Base-by-base conservation (phyloP, 352 stramenopile genomes). In the Aphanomyces euteiches region DNA sequence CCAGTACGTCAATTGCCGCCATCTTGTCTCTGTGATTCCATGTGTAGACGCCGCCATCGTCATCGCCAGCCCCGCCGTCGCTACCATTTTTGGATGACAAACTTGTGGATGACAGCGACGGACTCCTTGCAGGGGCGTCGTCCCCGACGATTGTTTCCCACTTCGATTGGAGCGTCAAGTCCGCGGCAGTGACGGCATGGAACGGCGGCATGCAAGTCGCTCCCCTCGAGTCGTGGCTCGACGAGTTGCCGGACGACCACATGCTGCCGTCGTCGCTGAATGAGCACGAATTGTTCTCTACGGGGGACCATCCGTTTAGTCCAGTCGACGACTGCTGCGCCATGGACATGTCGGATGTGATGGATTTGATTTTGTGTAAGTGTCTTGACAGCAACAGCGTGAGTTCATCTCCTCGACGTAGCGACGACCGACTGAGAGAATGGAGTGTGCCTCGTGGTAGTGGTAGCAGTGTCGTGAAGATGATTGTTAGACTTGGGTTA, bases 311-410 rank as follows among this genome's bases (percentile, higher is more conserved):
- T 19, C 8, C 37, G 13, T 58, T 58, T 19, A 19, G n/a, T 34
- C 50, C 8, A n/a, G 13, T 34, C 8, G 13, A 38, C n/a, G 50
- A 58, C 50, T 10, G 39, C 28, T 28, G 43, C n/a, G 7, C n/a
- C 6, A 7, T 13, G 28, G 54, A 61, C 15, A 21, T 61, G 54
- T 40, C 13, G 5, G 54, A 61, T 6, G 17, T 39, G 5, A 40
- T 61, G 54, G 54, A 61, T 1, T 37, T 61, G n/a, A 61, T 61
- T 7, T 61, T 61, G 54, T 17, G 54, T 61, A 41, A 28, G 28
- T 53, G n/a, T 15, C 13, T 15, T 53, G 13, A 53, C 45, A 1
- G 45, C n/a, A 2, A 1, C 13, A n/a, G 13, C 45, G n/a, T 53
- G 45, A 58, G 37, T 58, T 38, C 8, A 21, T 34, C n/a, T 19